Base-by-base conservation (phyloP, 2,329 filamentous ascomycete genomes). In the Macrophomina pseudophaseolina region DNA sequence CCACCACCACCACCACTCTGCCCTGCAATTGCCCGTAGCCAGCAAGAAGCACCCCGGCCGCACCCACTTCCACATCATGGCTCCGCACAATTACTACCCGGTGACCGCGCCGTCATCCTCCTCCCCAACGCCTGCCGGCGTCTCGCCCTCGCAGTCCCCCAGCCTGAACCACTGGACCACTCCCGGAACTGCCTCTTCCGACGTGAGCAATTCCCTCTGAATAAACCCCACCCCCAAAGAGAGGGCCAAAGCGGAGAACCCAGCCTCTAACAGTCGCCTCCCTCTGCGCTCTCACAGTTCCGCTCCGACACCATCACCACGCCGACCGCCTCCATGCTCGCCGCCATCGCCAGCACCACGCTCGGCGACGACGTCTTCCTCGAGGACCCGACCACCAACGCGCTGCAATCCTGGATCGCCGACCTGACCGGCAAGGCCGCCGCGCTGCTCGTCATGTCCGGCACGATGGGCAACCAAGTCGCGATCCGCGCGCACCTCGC, bases 391-490 rank as follows among this genome's bases (percentile, higher is more conserved):
- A 93, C 90, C 0, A 97, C 94, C 1, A 88, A 86, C 60, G 84
- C 86, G 30, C 87, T 98, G 48, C 91, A 97, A 77, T 80, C 84
- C 53, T 89, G 91, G 76, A 85, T 96, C 52, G 92, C 93, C 18
- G 75, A 85, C 38, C 84, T 96, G 3, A 87, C 92, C 0, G 88
- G 88, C 71, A 93, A 96, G 72, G 90, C 93, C 73, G 88, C 88
- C 7, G 91, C 87, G 0, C 83, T 97, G 4, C 89, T 97, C 64
- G 92, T 97, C 65, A 84, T 96, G 67, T 95, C 92, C 0, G 94
- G 94, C 3, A 97, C 94, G 4, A 97, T 97, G 93, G 93, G 93
- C 48, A 97, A 97, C 80, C 93, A 97, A 77, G 83, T 97, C 18
- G 90, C 91, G 0, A 84, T 97, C 49, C 88, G 94, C 46, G 86